Evolutionary conservation across 2,329 filamentous ascomycete genomes (phyloP), one percentile per base, ranked within the genome.

Genomic region (Cladosporium sp.): DNA sequence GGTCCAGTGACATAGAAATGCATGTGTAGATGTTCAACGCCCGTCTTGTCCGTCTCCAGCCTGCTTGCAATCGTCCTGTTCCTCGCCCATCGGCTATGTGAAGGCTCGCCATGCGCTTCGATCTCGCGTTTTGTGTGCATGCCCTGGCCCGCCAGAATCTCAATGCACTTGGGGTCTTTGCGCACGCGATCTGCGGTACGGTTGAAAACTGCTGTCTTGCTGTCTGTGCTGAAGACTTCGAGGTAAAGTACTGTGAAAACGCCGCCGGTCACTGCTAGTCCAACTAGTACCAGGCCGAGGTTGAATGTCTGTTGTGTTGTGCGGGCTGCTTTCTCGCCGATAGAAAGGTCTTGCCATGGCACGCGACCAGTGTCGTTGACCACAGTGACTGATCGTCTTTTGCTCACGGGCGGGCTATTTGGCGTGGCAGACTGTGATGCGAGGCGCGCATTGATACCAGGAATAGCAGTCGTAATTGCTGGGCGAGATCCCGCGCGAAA

Each of bases 301-400:
- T 97, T 97, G 77, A 96, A 88, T 15, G 87, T 89, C 73, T 97
- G 93, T 73, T 97, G 92, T 0, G 90, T 93, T 8, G 91, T 89
- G 37, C 93, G 83, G 22, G 88, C 88, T 2, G 86, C 85, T 73
- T 96, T 97, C 71, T 97, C 93, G 48, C 77, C 77, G 0, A 76
- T 77, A 0, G 87, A 91, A 2, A 97, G 81, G 56, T 94, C 80
- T 3, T 78, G 81, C 93, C 93, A 97, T 3, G 85, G 84, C 1
- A 96, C 85, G 62, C 82, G 81, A 7, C 93, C 93, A 68, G 91
- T 88, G 66, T 97, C 93, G 66, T 91, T 94, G 67, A 92, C 86
- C 0, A 93, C 83, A 0, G 91, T 96, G 24, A 97, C 85, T 37
- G 85, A 80, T 67, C 83, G 86, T 55, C 90, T 82, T 62, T 80